Evolutionary conservation across 306 rosid species (phyloP).

Genomic region (Fragaria ananassa): DNA sequence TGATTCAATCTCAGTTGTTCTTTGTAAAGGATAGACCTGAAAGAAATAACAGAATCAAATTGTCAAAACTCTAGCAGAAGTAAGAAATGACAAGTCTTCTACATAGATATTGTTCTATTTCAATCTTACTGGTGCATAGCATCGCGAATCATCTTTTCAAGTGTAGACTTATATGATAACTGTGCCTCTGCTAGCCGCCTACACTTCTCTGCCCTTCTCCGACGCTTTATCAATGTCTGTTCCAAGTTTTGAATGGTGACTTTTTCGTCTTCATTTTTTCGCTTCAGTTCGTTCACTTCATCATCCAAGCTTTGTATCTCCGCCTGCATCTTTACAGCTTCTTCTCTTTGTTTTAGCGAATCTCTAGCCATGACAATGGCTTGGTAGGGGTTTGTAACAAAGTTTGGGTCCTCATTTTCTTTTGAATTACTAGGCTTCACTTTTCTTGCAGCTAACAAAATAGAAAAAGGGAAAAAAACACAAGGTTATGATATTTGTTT

Average conservation of each 20-base stretch:
- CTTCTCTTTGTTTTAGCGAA: slow-evolving; percentile 84
- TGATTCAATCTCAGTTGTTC: slow-evolving; percentile 94
- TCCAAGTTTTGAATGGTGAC: slow-evolving; percentile 73
- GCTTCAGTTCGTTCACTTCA: slow-evolving; percentile 69
- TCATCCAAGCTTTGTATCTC: slow-evolving; percentile 66
- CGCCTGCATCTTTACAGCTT: slow-evolving; percentile 56
- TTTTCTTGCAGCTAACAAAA: slow-evolving; percentile 52
- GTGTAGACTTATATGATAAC: slow-evolving; percentile 71
- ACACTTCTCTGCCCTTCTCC: slow-evolving; percentile 79
- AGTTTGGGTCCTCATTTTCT: slow-evolving; percentile 77
- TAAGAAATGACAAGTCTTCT: neutral
- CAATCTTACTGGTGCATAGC: slow-evolving; percentile 92
- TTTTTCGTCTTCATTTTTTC: slow-evolving; percentile 78
- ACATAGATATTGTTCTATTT: neutral
- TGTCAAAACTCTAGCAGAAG: neutral
- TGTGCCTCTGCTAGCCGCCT: slow-evolving; percentile 89
- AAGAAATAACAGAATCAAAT: slow-evolving; percentile 7
- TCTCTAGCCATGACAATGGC: slow-evolving; percentile 88
- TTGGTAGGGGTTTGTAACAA: slow-evolving; percentile 59
- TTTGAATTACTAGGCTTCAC: slow-evolving; percentile 40
- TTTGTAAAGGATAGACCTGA: slow-evolving; percentile 87
- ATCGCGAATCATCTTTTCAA: slow-evolving; percentile 97
- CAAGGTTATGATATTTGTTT: slow-evolving; percentile 11
- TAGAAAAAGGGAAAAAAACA: neutral
- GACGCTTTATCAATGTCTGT: slow-evolving; percentile 57